Percentiles rank a stretch among this genome's conserved stretches.
Conservation (phyloP, 441 rosid genomes). For the Aleurites moluccanus region DNA sequence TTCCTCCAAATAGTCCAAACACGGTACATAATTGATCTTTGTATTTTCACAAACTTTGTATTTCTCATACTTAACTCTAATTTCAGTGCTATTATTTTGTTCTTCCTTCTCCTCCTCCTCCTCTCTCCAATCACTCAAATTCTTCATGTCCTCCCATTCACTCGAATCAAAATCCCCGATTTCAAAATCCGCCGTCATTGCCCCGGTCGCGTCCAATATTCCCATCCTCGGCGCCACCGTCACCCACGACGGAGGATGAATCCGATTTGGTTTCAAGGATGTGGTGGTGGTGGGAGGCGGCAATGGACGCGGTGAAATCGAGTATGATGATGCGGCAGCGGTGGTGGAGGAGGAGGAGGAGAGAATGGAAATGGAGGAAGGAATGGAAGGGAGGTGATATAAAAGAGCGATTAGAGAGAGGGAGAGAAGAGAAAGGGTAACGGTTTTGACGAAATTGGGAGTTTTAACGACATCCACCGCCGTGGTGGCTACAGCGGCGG, state of each 20-base stretch:
- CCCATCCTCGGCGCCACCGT: slow-evolving; percentile 18
- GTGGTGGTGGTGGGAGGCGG: not conserved
- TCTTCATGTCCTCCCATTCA: slow-evolving; percentile 32
- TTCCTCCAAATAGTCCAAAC: slow-evolving; percentile 72
- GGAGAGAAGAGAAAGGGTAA: slow-evolving; percentile 13
- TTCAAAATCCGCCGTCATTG: slow-evolving; percentile 34
- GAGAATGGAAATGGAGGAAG: slow-evolving; percentile 7
- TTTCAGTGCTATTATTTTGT: not conserved
- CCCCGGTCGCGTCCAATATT: slow-evolving; percentile 26
- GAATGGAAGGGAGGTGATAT: slow-evolving; percentile 12
- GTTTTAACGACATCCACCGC: slow-evolving; percentile 1
- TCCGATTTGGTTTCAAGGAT: slow-evolving; percentile 7
- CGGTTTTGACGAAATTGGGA: slow-evolving; percentile 16
- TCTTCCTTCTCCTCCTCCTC: slow-evolving; percentile 18
- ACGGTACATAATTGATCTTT: slow-evolving; percentile 68
- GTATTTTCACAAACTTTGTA: slow-evolving; percentile 47
- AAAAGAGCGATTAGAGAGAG: slow-evolving; percentile 15
- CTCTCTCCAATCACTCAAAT: slow-evolving; percentile 21
- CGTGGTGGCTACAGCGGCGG: not conserved
- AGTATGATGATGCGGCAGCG: not conserved
- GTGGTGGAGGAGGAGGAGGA: not conserved
- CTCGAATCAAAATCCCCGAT: slow-evolving; percentile 49
- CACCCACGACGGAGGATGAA: slow-evolving; percentile 12
- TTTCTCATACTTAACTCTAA: slow-evolving; percentile 27
- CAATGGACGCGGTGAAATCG: not conserved